These are phyloP conservation scores for Salicornia ramosissima DNA, from an alignment of 148 eudicot genomes.

Conservation along the genomic window DNA sequence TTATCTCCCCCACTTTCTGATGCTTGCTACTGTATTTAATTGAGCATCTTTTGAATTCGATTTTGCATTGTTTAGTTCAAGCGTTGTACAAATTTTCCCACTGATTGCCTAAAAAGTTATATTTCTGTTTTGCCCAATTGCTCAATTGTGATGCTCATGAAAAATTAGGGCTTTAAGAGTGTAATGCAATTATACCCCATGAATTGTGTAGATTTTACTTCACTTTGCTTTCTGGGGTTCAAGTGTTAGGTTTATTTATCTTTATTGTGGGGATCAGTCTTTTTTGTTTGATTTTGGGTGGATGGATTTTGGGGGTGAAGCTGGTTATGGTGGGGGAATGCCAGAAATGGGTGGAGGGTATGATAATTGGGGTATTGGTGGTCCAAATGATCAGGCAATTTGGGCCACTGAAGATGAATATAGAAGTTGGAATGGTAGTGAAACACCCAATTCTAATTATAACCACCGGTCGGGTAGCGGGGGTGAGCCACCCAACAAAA, in stretches of 20 bases:
- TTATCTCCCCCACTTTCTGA: too few species aligned
- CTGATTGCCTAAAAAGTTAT: not conserved
- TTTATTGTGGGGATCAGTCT: not conserved
- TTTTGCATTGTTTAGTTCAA: not conserved
- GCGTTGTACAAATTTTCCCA: not conserved
- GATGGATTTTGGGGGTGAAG: constrained; percentile 35
- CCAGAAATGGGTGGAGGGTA: constrained; percentile 10
- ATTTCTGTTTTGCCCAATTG: constrained; percentile 4
- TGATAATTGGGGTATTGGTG: constrained; percentile 32
- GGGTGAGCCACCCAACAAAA: constrained; percentile 62
- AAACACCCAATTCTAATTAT: constrained; percentile 20
- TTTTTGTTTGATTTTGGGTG: not conserved
- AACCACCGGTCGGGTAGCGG: constrained; percentile 27
- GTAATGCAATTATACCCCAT: not conserved
- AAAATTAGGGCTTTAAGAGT: constrained; percentile 14
- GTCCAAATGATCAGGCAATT: constrained; percentile 34
- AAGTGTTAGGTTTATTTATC: not conserved
- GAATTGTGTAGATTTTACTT: not conserved
- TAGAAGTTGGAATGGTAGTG: constrained; percentile 29
- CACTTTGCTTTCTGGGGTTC: not conserved
- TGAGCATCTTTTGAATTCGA: not conserved
- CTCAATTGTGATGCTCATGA: not conserved
- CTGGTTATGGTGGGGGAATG: constrained; percentile 19
- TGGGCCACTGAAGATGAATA: constrained; percentile 53
- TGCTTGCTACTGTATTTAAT: not conserved